A percentile compares a stretch with the other conserved stretches of the same genome.
phyloP scores from a whole-genome alignment of 768 basidiomycete species.

The Tremella yokohamensis region DNA sequence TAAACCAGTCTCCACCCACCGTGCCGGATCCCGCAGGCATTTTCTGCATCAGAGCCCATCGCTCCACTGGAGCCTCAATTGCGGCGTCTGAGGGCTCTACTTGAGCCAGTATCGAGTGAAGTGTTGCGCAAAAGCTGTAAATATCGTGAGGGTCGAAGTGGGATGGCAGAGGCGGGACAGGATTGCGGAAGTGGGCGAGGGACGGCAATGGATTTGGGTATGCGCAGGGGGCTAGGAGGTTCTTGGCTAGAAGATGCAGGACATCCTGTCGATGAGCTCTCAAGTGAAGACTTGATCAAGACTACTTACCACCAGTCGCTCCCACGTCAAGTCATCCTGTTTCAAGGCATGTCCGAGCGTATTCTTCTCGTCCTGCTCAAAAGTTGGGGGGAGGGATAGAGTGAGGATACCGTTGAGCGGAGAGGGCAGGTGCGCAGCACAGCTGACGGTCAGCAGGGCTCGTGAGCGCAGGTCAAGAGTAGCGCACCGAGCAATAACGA shows the following conservation, averaged over 20 bases:
- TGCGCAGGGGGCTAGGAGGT: slow-evolving; percentile 34
- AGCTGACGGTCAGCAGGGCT: slow-evolving; percentile 17
- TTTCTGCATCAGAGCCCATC: slow-evolving; percentile 41
- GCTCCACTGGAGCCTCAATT: slow-evolving; percentile 3
- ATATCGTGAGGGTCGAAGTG: slow-evolving; percentile 39
- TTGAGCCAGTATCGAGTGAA: slow-evolving; percentile 27
- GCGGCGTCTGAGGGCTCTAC: slow-evolving; percentile 19
- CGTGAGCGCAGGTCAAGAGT: background rate
- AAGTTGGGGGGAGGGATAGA: slow-evolving; percentile 34
- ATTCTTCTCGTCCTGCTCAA: slow-evolving; percentile 33
- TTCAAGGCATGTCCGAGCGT: slow-evolving; percentile 35
- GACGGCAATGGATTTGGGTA: slow-evolving; percentile 42
- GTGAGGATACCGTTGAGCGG: slow-evolving; percentile 31
- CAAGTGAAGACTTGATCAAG: background rate
- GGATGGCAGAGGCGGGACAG: slow-evolving; percentile 35
- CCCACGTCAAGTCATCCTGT: slow-evolving; percentile 34
- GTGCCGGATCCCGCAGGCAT: slow-evolving; percentile 16
- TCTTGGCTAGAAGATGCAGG: slow-evolving; percentile 34
- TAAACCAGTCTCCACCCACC: slow-evolving; percentile 35
- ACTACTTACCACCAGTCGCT: slow-evolving; percentile 36
- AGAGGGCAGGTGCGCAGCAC: slow-evolving; percentile 30
- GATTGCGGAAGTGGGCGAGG: slow-evolving; percentile 26
- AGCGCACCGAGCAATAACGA: slow-evolving; percentile 32
- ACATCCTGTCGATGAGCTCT: slow-evolving; percentile 26
- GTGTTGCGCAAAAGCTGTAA: slow-evolving; percentile 36